Percentiles rank a stretch among this genome's conserved stretches.
Conservation (phyloP, 495 filamentous ascomycete genomes). For the Podospora appendiculata region DNA sequence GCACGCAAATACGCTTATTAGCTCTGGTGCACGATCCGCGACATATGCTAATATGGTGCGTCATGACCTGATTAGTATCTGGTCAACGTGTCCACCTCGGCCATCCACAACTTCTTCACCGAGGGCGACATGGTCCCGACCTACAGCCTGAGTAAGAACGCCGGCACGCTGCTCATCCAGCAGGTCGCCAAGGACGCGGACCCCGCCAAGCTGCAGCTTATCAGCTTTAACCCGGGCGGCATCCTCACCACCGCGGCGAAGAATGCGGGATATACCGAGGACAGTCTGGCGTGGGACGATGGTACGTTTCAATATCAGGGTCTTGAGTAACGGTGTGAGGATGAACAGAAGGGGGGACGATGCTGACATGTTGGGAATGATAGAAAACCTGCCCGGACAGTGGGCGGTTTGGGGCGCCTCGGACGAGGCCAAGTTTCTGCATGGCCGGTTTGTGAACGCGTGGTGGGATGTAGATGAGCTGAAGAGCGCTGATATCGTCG, state of each 20-base stretch:
- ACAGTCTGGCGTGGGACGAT: constrained; percentile 24
- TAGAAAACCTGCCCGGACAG: constrained; percentile 28
- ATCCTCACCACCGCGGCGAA: constrained; percentile 22
- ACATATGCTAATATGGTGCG: too few species aligned
- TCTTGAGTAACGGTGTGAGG: not conserved
- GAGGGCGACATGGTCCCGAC: constrained; percentile 1
- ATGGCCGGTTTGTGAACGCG: constrained; percentile 40
- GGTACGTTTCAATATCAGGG: constrained; percentile 17
- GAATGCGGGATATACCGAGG: constrained; percentile 10
- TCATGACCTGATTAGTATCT: constrained; percentile 14
- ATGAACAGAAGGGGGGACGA: not conserved
- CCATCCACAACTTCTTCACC: constrained; percentile 15
- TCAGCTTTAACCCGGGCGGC: constrained; percentile 38
- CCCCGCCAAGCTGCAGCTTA: constrained; percentile 28
- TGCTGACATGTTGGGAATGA: not conserved
- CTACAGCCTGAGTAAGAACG: constrained; percentile 33
- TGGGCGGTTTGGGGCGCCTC: constrained; percentile 44
- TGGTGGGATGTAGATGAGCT: constrained; percentile 51
- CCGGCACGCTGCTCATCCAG: constrained; percentile 29
- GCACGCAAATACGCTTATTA: too few species aligned
- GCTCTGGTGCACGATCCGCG: too few species aligned
- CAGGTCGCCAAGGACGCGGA: constrained; percentile 22
- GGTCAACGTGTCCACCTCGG: constrained; percentile 27
- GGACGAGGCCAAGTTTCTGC: constrained; percentile 43
- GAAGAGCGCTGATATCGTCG: constrained; percentile 3